These are phyloP conservation scores for Oryza punctata DNA, from an alignment of 176 grass and related monocot species.

Conservation along the genomic window DNA sequence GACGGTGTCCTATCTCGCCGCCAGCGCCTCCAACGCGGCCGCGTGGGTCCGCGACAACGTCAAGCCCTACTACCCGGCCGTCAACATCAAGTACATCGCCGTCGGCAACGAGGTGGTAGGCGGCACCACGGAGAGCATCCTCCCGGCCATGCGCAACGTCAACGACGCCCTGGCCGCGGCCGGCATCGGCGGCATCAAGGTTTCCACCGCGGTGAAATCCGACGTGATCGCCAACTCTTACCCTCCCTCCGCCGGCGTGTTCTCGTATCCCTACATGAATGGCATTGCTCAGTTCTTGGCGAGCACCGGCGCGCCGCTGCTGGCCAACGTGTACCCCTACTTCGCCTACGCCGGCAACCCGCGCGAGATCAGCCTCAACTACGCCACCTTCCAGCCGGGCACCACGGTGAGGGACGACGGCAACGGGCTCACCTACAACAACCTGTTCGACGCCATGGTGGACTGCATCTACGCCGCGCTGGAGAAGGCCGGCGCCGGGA, in stretches of 20 bases:
- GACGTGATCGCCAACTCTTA: slow-evolving; percentile 42
- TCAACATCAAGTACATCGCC: slow-evolving; percentile 66
- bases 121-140: slow-evolving; percentile 31
- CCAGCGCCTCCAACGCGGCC: slow-evolving; percentile 10
- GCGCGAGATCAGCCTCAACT: too few species aligned
- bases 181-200: slow-evolving; percentile 53
- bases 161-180: slow-evolving; percentile 8
- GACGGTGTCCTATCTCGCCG: too few species aligned
- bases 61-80: slow-evolving; percentile 38
- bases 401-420: slow-evolving; percentile 33
- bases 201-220: slow-evolving; percentile 48
- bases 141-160: slow-evolving; percentile 73
- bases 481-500: slow-evolving; percentile 49
- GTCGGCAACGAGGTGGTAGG: slow-evolving; percentile 70
- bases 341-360: slow-evolving; percentile 45
- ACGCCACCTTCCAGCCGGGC: slow-evolving; percentile 42
- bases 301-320: slow-evolving; percentile 50
- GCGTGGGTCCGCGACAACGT: slow-evolving; percentile 63
- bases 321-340: slow-evolving; percentile 72
- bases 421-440: slow-evolving; percentile 42
- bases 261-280: slow-evolving; percentile 34
- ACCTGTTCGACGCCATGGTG: slow-evolving; percentile 69
- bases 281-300: slow-evolving; percentile 44
- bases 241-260: slow-evolving; percentile 59
- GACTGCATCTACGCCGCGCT: slow-evolving; percentile 55